Evolutionary conservation across 768 basidiomycete genomes (phyloP), one percentile per base, ranked within the genome.

Genomic region (Hygrocybe coccinea): DNA sequence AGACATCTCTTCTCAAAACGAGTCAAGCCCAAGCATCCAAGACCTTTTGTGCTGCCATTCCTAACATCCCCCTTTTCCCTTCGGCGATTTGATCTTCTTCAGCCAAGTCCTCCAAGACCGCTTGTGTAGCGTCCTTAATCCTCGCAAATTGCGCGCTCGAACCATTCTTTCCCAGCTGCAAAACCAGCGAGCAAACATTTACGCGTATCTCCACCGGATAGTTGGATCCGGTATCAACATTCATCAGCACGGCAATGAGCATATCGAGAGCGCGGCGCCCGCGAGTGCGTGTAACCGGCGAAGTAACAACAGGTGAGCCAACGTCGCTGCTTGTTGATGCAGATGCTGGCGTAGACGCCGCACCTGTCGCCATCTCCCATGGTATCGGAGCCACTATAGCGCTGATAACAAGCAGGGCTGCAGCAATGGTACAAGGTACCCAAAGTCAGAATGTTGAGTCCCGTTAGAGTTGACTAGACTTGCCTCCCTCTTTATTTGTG

Each of bases 141-240:
- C 67, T 71, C 22, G 70, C 68, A 54, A 83, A 66, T 29, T 79
- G 75, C 3, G 78, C 76, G 6, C 77, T 77, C 8, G 78, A 66
- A 2, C 74, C 70, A 62, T 83, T 76, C 60, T 78, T 79, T 34
- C 79, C 79, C 17, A 89, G 65, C 59, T 89, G 85, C 38, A 80
- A 75, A 24, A 93, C 69, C 56, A 93, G 76, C 6, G 85, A 80
- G 65, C 89, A 91, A 15, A 83, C 79, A 62, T 93, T 93, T 24
- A 81, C 74, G 46, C 89, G 81, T 55, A 93, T 81, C 72, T 92
- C 91, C 17, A 81, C 71, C n/a, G 86, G 86, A 63, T 84, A 85
- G 57, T 80, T 73, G 57, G 73, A 72, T 0, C 79, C 75, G 59
- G 79, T 77, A 60, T 82, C 76, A 56, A 76, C 68, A 47, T 57